Conservation (phyloP, 192 early-diverging fungal species). For the Mortierella alpina region DNA sequence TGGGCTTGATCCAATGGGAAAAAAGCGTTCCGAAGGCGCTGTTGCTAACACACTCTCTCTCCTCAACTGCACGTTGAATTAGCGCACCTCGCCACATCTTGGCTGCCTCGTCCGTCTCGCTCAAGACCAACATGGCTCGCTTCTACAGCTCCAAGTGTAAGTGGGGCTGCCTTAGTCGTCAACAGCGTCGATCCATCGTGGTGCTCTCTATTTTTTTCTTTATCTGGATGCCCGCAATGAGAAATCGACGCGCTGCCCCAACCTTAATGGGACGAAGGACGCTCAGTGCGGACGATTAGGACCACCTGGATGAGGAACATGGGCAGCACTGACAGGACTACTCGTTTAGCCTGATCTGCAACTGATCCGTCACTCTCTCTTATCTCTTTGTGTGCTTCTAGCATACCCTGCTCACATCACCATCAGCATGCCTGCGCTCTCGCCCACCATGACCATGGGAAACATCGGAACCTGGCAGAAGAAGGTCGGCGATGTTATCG, state of each 20-base stretch:
- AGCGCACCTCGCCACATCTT: slow-evolving; percentile 54
- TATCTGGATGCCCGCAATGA: background rate
- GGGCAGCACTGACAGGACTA: no score
- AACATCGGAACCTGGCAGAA: slow-evolving; percentile 95
- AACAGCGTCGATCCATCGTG: background rate
- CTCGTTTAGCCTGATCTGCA: background rate
- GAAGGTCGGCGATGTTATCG: slow-evolving; percentile 89
- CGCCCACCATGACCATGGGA: slow-evolving; percentile 98
- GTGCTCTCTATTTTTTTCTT: slow-evolving; percentile 9
- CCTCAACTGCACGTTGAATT: background rate
- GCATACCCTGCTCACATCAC: slow-evolving; percentile 82
- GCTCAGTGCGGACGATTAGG: no score
- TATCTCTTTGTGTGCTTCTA: slow-evolving; percentile 24
- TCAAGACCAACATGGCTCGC: slow-evolving; percentile 55
- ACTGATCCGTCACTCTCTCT: background rate
- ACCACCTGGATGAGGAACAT: no score
- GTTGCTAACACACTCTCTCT: background rate
- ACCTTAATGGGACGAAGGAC: slow-evolving; percentile 16
- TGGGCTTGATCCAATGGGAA: slow-evolving; percentile 1
- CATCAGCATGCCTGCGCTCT: slow-evolving; percentile 97
- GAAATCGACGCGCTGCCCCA: slow-evolving; percentile 23
- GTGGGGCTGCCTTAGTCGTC: no score
- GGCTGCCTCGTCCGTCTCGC: slow-evolving; percentile 49
- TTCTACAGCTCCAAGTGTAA: slow-evolving; percentile 67
- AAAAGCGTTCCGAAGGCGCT: background rate